Base-by-base conservation (phyloP, 441 rosid species). In the Gossypium gossypioides region DNA sequence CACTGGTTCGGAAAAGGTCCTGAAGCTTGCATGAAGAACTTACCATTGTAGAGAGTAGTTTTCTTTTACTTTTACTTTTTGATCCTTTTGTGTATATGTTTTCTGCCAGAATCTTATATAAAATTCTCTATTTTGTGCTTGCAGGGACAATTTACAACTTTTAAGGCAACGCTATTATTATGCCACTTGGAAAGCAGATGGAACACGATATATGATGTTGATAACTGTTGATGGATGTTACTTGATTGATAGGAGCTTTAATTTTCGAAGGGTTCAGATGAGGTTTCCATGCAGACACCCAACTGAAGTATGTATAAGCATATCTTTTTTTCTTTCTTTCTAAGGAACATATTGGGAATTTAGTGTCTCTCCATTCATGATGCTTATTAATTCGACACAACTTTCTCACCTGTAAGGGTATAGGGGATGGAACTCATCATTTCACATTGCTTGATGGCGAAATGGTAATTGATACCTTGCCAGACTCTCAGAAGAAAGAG, bases 161-260 rank as follows among this genome's bases (percentile, higher is more conserved):
- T 78, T 96, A 78, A 90, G 99, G 81, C 99, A 96, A 80, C 87
- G 97, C 1, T 96, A 96, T 80, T 96, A 96, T 78, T 93, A 90
- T 82, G 99, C 99, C 71, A 96, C 99, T 7, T 96, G 99, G 99
- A 96, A 96, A 81, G 99, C 99, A 69, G 99, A 93, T 81, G 99
- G 99, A 77, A 96, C 98, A 5, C 86, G 99, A 72, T 96, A 96
- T 75, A 89, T 96, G 99, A 90, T 96, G 99, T 84, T 96, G 60
- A 86, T 96, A 71, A 93, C 88, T 70, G 60, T 83, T 34, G 98
- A 93, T 82, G 99, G 98, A 9, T 96, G 99, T 56, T 96, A 90
- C 77, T 72, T 96, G 73, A 83, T 96, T 54, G 99, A 96, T 81
- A 84, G 99, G 78, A 86, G 85, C 80, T 96, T 93, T 77, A 90